These are phyloP conservation scores for Apostasia shenzhenica DNA, from an alignment of 106 monocot genomes.

Conservation along the genomic window DNA sequence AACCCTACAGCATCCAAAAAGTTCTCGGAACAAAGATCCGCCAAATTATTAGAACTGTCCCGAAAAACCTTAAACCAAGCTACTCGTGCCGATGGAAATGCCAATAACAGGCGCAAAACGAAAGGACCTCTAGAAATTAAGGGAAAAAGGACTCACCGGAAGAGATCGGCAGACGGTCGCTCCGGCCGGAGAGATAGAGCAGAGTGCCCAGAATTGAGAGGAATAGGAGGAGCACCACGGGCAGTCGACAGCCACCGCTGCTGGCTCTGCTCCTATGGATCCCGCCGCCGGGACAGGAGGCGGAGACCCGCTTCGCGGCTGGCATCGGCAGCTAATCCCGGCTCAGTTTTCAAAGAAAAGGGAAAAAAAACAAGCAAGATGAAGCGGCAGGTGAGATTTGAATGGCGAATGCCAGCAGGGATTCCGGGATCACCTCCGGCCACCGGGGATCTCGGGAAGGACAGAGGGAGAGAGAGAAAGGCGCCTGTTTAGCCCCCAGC, in stretches of 20 bases:
- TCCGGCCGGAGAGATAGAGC: conserved; percentile 24
- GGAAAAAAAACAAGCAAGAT: not conserved
- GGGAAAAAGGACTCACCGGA: conserved; percentile 18
- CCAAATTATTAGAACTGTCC: not conserved
- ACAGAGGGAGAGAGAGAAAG: not conserved
- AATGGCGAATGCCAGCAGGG: not conserved
- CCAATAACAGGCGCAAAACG: not conserved
- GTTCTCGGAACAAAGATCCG: not conserved
- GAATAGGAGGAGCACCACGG: conserved; percentile 31
- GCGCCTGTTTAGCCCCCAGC: no score
- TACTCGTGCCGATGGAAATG: not conserved
- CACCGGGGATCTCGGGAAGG: not conserved
- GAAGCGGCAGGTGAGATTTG: not conserved
- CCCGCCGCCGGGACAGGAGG: conserved; percentile 9
- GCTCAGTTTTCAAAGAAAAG: not conserved
- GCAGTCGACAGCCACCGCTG: conserved; percentile 14
- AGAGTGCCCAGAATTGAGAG: conserved; percentile 33
- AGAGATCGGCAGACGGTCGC: conserved; percentile 6
- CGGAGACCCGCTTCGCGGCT: conserved; percentile 23
- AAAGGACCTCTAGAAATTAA: not conserved
- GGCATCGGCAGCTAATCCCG: conserved; percentile 15
- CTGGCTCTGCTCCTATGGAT: conserved; percentile 1
- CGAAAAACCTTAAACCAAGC: not conserved
- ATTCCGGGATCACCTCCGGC: not conserved
- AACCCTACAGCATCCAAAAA: not conserved